A percentile compares a stretch with the other conserved stretches of the same genome.
phyloP scores from a whole-genome alignment of 1,284 basidiomycete species.

The Heterobasidion occidentale region DNA sequence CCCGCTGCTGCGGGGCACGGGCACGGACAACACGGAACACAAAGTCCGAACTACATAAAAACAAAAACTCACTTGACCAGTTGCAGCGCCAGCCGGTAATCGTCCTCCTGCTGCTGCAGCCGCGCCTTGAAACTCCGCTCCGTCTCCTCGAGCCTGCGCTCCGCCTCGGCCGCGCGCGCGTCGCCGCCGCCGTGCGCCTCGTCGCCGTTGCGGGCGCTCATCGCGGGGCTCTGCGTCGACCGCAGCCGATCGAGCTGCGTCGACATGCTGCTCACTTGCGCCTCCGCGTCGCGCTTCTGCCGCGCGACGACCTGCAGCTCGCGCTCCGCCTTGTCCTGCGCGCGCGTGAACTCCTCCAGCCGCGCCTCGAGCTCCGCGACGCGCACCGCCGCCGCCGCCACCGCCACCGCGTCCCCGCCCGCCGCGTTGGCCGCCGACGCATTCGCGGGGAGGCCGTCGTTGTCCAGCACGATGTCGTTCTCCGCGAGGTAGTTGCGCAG shows the following conservation, averaged over 20 bases:
- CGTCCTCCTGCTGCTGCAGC: constrained; percentile 84
- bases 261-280: constrained; percentile 55
- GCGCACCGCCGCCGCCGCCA: constrained; percentile 20
- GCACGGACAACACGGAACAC: not conserved
- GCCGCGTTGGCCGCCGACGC: constrained; percentile 22
- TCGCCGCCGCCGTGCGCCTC: constrained; percentile 28
- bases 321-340: constrained; percentile 68
- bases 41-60: not conserved
- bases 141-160: constrained; percentile 72
- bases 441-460: constrained; percentile 46
- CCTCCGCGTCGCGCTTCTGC: constrained; percentile 68
- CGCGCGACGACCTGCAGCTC: constrained; percentile 58
- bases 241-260: constrained; percentile 59
- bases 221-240: constrained; percentile 41
- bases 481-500: constrained; percentile 86
- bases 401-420: constrained; percentile 27
- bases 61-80: constrained; percentile 72
- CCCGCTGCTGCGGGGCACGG: not conserved
- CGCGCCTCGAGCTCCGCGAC: constrained; percentile 69
- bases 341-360: constrained; percentile 62
- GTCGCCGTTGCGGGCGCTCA: constrained; percentile 18
- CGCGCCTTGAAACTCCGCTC: constrained; percentile 71
- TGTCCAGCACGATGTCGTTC: constrained; percentile 74
- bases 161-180: constrained; percentile 55
- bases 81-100: constrained; percentile 90